phyloP scores from a whole-genome alignment of 768 basidiomycete genomes.

The Rhodotorula graminis region DNA sequence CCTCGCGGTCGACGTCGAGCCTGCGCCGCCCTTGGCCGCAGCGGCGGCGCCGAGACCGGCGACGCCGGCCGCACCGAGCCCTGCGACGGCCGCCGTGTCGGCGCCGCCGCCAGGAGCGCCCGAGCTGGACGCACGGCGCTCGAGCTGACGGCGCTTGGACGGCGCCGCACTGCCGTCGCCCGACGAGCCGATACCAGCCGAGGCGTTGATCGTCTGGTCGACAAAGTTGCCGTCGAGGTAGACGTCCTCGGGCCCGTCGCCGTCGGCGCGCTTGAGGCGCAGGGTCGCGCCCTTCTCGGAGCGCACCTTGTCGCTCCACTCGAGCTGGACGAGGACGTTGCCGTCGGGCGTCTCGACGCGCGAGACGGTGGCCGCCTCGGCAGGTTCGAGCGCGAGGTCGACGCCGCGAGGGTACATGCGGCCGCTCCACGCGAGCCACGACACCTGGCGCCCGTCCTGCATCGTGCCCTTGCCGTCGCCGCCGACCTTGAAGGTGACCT shows the following conservation, averaged over 20 bases:
- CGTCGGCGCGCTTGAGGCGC: not conserved
- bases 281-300: conserved; percentile 4
- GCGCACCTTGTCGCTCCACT: conserved; percentile 26
- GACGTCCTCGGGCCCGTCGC: conserved; percentile 29
- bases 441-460: conserved; percentile 24
- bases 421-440: conserved; percentile 26
- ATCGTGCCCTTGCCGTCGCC: conserved; percentile 28
- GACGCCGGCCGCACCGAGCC: not conserved
- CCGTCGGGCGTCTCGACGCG: conserved; percentile 25
- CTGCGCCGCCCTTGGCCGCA: not conserved
- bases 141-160: conserved; percentile 3
- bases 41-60: conserved; percentile 4
- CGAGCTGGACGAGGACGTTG: conserved; percentile 16
- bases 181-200: not conserved
- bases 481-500: conserved; percentile 15
- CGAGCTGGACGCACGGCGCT: not conserved
- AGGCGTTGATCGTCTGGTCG: conserved; percentile 17
- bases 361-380: conserved; percentile 13
- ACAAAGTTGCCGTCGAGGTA: conserved; percentile 23
- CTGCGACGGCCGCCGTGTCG: too few relatives aligned
- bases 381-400: conserved; percentile 8
- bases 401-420: conserved; percentile 30
- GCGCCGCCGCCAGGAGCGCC: not conserved
- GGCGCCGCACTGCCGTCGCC: not conserved
- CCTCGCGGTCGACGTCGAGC: not conserved